Base-by-base conservation (phyloP, 2,329 filamentous ascomycete species). In the Fusarium humuli region DNA sequence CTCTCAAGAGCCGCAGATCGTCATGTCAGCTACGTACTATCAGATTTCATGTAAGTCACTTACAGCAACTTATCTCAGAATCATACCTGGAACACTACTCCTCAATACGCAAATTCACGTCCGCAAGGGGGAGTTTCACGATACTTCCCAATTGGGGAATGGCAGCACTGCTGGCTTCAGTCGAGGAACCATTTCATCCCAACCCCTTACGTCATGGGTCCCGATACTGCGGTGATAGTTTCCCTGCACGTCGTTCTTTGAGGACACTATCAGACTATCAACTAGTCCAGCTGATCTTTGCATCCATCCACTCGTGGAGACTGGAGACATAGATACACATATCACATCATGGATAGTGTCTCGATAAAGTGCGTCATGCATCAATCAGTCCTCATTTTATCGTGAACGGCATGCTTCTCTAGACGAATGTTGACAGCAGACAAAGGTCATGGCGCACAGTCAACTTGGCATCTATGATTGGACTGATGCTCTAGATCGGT, bases 131-230 rank as follows among this genome's bases (percentile, higher is more conserved):
- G 37, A 56, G 50, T 47, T 59, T 60, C 62, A 56, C 63, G 45
- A 60, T 70, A 59, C 30, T 58, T 54, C 62, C 61, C n/a, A 55
- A 64, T 71, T 20, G 29, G 70, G 65, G 68, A 67, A 67, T 66
- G 48, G 23, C 50, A 47, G 25, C 46, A 57, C 42, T 46, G 41
- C 20, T 41, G 46, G 42, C 45, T 56, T 56, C 50, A 56, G 63
- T 48, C 22, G 57, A 62, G 46, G 41, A 52, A 50, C 41, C 30
- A 30, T 45, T 52, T 49, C 37, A 54, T 52, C 44, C 60, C 61
- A 58, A 67, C 54, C 59, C 37, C 60, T 65, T 69, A 73, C 73
- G 73, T 75, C 73, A 74, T 58, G 41, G 46, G 25, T 46, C 32
- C 63, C 44, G 58, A 52, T 49, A 12, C 34, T 53, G 23, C n/a